Evolutionary conservation across 2,329 filamentous ascomycete species (phyloP), one percentile per base, ranked within the genome.

Genomic region (Sclerotinia minor): DNA sequence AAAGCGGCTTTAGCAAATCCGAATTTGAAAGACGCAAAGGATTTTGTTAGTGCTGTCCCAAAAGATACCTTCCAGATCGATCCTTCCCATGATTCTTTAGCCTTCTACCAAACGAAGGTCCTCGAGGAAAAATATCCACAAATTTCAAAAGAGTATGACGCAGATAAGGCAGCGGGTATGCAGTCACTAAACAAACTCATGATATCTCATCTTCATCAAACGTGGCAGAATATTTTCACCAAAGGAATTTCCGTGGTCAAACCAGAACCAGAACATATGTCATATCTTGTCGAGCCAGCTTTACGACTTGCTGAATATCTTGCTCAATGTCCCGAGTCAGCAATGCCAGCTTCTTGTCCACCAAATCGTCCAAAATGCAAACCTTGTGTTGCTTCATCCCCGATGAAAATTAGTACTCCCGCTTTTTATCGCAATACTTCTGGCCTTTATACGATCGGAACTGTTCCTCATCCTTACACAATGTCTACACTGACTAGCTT

Each of bases 381-480:
- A 41, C 88, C 89, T 5, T 98, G 94, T 78, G 84, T 87, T 24
- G 82, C 87, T 32, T 84, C 85, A 11, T 84, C 85, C 44, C 84
- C 86, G 0, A 83, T 92, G 79, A 85, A 85, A 64, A 84, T 96
- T 72, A 82, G 83, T n/a, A 89, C 88, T 0, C 86, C 88, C 3
- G 79, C 85, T 3, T 80, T 84, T 24, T 95, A 92, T 78, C 84
- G 84, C 67, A 97, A 97, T 78, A 84, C 84, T 5, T 88, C 89
- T 19, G 83, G 82, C 1, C 77, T 90, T 21, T 98, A 93, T 80
- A 92, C 90, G 3, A 91, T 99, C 71, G 93, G 90, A 69, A 91
- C 89, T 0, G 89, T 98, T 17, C 94, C 94, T 0, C 95, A 99
- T 77, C 95, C 95, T 0, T 96, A 93, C 81, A 97, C 94, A 1